Evolutionary conservation across 257 asterid species (phyloP).

Genomic region (Osmanthus fragrans): DNA sequence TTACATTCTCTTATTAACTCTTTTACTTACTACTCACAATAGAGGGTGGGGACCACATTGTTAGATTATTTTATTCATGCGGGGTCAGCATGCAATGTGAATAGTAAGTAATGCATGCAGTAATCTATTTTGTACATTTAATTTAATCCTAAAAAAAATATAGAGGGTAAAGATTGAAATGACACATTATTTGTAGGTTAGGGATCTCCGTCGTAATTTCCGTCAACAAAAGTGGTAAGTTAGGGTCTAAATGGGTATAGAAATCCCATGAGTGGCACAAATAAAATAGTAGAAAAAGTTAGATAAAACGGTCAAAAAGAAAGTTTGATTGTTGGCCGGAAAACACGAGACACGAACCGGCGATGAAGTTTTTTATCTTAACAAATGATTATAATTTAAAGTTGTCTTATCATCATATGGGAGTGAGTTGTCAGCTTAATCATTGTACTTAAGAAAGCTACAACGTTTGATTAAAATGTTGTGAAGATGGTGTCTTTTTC

Average conservation of each 20-base stretch:
- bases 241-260: neutral
- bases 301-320: neutral
- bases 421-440: conserved; percentile 5
- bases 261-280: neutral
- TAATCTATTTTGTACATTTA: too few relatives aligned
- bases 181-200: neutral
- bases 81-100: too few relatives aligned
- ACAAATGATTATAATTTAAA: neutral
- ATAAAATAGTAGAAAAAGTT: neutral
- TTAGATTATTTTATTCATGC: too few relatives aligned
- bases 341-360: neutral
- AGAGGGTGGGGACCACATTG: too few relatives aligned
- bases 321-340: neutral
- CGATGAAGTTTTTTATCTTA: neutral
- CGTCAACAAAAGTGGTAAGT: neutral
- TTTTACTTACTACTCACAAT: too few relatives aligned
- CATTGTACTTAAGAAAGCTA: conserved; percentile 5
- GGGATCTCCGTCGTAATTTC: neutral
- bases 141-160: too few relatives aligned
- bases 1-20: too few relatives aligned
- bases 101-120: too few relatives aligned
- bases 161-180: too few relatives aligned
- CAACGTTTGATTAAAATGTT: neutral
- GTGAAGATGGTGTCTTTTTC: neutral
- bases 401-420: neutral